Base-by-base conservation (phyloP, 768 basidiomycete species). In the Naematelia encephala region DNA sequence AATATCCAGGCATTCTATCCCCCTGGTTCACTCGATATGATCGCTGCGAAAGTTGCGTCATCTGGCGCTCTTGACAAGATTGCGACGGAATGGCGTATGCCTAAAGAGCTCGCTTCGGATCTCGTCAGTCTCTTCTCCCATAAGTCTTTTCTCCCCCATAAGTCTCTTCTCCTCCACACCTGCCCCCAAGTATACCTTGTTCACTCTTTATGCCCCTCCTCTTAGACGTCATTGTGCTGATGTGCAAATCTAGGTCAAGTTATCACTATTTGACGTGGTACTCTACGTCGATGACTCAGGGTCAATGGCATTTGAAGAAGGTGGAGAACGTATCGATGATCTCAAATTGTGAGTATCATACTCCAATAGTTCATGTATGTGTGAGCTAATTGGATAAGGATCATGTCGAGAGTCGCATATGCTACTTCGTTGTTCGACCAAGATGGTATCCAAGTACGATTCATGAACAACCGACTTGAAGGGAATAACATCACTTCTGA, bases 301-400 rank as follows among this genome's bases (percentile, higher is more conserved):
- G 23, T 72, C 64, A 25, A 78, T 77, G 74, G 67, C 73, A 0
- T 78, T 78, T 51, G 80, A 78, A 61, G 76, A 80, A 65, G 59
- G 68, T 16, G 80, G 80, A 25, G 75, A 78, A 52, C 67, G 80
- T 42, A 80, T 80, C 56, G 79, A 80, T 51, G 80, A 80, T 57
- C 62, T 80, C 34, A 79, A 79, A 68, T 61, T 80, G 68, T 71
- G 39, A 62, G 72, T 68, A 11, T 53, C 34, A 23, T 23, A 14
- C 30, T 45, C 54, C 54, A 12, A 19, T 50, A 4, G 58, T 28
- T 25, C 21, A 19, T 39, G 34, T n/a, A n/a, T 26, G 28, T 16
- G 28, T 23, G 11, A 11, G 27, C 61, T 66, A 48, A 63, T 2
- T 16, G 12, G n/a, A 14, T 5, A 59, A 65, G 72, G 19, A 68